Percentiles rank a stretch among this genome's conserved stretches.
Evolutionary conservation across 495 filamentous ascomycete genomes (phyloP).

Genomic region (Aspergillus avenaceus): DNA sequence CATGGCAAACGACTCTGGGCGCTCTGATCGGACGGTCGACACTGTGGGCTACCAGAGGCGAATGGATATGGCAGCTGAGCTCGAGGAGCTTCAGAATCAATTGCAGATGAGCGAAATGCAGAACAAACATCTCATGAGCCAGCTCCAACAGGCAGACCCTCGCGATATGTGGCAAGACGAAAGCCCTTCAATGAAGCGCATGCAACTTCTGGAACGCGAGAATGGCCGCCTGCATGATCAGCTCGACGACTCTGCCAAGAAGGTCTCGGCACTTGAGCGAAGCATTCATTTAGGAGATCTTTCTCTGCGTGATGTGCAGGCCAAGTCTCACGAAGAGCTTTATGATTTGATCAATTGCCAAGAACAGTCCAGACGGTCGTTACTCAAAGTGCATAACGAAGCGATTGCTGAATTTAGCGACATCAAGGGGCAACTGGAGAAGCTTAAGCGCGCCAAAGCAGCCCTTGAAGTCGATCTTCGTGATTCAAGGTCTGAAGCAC

Average conservation of each 20-base stretch:
- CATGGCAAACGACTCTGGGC: slow-evolving; percentile 67
- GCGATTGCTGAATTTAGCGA: slow-evolving; percentile 80
- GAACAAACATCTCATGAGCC: slow-evolving; percentile 88
- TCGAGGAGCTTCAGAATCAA: slow-evolving; percentile 92
- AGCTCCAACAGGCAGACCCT: slow-evolving; percentile 64
- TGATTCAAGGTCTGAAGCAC: slow-evolving; percentile 76
- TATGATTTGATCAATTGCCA: slow-evolving; percentile 92
- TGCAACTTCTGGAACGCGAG: slow-evolving; percentile 88
- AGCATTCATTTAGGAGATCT: slow-evolving; percentile 85
- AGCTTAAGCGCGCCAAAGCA: slow-evolving; percentile 72
- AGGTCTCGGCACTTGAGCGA: slow-evolving; percentile 86
- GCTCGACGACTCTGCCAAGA: slow-evolving; percentile 91
- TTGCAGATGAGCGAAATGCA: slow-evolving; percentile 95
- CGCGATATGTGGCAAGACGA: slow-evolving; percentile 67
- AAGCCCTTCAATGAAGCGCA: slow-evolving; percentile 75
- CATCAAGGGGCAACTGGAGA: slow-evolving; percentile 80
- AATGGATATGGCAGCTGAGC: slow-evolving; percentile 86
- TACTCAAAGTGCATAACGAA: slow-evolving; percentile 81
- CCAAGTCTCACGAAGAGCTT: slow-evolving; percentile 90
- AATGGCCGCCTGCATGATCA: slow-evolving; percentile 91
- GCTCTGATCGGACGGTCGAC: slow-evolving; percentile 87
- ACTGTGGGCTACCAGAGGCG: slow-evolving; percentile 82
- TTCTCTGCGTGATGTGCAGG: slow-evolving; percentile 85
- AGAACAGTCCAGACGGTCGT: slow-evolving; percentile 77
- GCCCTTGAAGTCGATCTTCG: slow-evolving; percentile 85